Conservation (phyloP, 257 asterid species). For the Nicotiana attenuata region DNA sequence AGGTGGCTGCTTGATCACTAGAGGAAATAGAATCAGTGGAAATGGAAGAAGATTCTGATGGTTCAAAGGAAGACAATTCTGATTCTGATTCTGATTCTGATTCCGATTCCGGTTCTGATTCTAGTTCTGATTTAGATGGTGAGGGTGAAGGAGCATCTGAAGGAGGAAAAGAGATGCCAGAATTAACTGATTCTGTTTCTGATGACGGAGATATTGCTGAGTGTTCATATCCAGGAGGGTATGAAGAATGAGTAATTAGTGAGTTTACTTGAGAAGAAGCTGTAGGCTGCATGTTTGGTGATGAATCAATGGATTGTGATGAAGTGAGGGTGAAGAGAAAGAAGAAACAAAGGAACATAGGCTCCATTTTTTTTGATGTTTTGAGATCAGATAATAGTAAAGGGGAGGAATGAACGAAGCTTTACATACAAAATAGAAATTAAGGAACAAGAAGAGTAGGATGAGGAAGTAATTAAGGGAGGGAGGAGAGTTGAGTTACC, state of each 20-base stretch:
- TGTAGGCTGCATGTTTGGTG: neutral
- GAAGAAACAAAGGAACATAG: neutral
- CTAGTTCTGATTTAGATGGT: neutral
- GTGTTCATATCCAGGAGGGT: neutral
- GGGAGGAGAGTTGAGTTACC: slow-evolving; percentile 1
- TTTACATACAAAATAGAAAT: neutral
- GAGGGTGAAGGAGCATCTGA: neutral
- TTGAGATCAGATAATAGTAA: neutral
- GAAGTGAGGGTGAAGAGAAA: neutral
- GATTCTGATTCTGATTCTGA: neutral
- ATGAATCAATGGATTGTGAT: neutral
- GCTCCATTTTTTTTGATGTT: slow-evolving; percentile 10
- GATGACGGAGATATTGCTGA: no score
- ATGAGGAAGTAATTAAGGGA: neutral
- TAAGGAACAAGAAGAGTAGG: neutral
- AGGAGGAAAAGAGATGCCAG: slow-evolving; percentile 2
- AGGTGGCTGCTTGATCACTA: neutral
- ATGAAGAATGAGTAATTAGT: neutral
- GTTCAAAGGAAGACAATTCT: neutral
- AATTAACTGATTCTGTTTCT: no score
- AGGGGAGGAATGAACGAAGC: neutral
- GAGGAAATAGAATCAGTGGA: neutral
- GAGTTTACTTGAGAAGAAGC: neutral
- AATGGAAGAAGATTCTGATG: neutral
- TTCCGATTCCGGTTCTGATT: neutral